A percentile compares a stretch with the other conserved stretches of the same genome.
Evolutionary conservation across 2,329 filamentous ascomycete genomes (phyloP).

Genomic region (Rutstroemia sp.): DNA sequence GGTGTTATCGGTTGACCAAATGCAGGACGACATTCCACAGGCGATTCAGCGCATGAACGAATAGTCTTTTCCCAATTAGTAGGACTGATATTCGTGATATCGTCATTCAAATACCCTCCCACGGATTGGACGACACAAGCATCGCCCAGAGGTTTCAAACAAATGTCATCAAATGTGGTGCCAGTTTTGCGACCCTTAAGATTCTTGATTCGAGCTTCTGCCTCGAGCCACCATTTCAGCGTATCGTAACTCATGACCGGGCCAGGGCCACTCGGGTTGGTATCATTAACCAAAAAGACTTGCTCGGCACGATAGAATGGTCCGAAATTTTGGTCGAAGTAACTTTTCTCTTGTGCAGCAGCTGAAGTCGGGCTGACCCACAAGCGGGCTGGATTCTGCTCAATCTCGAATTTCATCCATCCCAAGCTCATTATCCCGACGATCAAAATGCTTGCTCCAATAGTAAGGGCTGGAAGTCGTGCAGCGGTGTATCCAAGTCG

Average conservation of each 20-base stretch:
- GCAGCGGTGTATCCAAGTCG: constrained; percentile 74
- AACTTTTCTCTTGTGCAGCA: constrained; percentile 86
- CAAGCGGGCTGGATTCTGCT: constrained; percentile 80
- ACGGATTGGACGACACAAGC: constrained; percentile 90
- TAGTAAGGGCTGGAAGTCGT: constrained; percentile 77
- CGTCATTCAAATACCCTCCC: constrained; percentile 77
- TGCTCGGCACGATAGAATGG: constrained; percentile 95
- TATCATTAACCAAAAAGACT: constrained; percentile 88
- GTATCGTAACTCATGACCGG: constrained; percentile 86
- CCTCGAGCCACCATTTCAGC: constrained; percentile 85
- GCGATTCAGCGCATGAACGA: constrained; percentile 65
- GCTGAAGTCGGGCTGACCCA: constrained; percentile 96
- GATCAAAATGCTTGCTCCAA: constrained; percentile 64
- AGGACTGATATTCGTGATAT: constrained; percentile 53
- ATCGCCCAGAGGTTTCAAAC: constrained; percentile 85
- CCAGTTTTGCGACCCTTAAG: constrained; percentile 64
- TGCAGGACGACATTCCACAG: constrained; percentile 77
- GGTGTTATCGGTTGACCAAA: constrained; percentile 87
- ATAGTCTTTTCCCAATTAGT: constrained; percentile 67
- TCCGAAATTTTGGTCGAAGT: constrained; percentile 89
- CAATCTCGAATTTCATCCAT: constrained; percentile 83
- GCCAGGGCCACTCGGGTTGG: constrained; percentile 50
- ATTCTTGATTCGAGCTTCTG: constrained; percentile 69
- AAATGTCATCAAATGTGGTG: constrained; percentile 72
- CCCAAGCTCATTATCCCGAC: constrained; percentile 77